Conservation (phyloP, 306 rosid species). For the Astragalus glycyphyllos region DNA sequence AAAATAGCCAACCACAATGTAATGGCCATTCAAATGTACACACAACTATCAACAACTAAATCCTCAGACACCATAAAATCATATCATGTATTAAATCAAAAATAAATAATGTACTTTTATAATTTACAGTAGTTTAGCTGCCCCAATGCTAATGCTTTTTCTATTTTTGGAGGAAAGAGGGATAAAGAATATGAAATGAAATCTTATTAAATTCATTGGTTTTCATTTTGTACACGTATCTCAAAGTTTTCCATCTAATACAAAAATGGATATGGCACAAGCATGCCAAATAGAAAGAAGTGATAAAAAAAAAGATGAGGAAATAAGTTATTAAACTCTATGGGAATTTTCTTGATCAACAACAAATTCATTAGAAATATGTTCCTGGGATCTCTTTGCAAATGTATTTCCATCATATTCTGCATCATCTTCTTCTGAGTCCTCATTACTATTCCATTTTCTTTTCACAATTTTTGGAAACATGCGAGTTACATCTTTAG, state of each 20-base stretch:
- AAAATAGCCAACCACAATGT: too few relatives aligned
- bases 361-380: slow-evolving; percentile 55
- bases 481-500: slow-evolving; percentile 71
- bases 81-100: too few relatives aligned
- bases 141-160: not conserved
- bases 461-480: slow-evolving; percentile 84
- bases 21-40: too few relatives aligned
- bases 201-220: slow-evolving; percentile 17
- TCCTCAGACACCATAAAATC: too few relatives aligned
- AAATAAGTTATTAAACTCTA: not conserved
- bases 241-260: slow-evolving; percentile 48
- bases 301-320: too few relatives aligned
- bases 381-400: slow-evolving; percentile 56
- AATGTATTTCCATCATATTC: slow-evolving; percentile 69
- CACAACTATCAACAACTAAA: too few relatives aligned
- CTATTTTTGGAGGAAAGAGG: not conserved
- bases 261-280: slow-evolving; percentile 60
- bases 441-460: slow-evolving; percentile 70
- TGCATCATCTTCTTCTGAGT: slow-evolving; percentile 52
- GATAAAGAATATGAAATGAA: not conserved
- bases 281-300: slow-evolving; percentile 38
- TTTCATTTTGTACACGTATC: slow-evolving; percentile 45
- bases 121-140: not conserved
- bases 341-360: slow-evolving; percentile 52
- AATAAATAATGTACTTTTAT: too few relatives aligned